These are phyloP conservation scores for Puccinia triticina DNA, from an alignment of 1,284 basidiomycete genomes.

Conservation along the genomic window DNA sequence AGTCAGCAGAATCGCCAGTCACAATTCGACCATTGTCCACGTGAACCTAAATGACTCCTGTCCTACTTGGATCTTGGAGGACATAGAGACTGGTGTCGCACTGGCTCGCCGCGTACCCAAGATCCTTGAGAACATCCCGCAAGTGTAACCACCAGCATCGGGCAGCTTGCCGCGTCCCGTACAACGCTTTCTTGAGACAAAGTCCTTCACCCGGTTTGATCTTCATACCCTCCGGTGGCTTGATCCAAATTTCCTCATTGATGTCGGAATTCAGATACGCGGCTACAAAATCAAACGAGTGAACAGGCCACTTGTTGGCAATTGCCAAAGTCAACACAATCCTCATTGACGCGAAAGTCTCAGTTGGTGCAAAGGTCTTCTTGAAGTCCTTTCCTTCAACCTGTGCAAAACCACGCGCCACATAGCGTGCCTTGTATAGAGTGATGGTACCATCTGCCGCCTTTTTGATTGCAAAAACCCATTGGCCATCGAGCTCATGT, in stretches of 20 bases:
- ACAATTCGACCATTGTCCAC: neutral
- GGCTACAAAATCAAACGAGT: constrained; percentile 11
- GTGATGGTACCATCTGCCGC: no score
- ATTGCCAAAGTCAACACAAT: neutral
- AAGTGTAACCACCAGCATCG: constrained; percentile 10
- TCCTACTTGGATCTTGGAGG: neutral
- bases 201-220: neutral
- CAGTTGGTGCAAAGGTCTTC: neutral
- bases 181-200: neutral
- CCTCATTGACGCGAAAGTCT: neutral
- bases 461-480: no score
- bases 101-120: neutral
- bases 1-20: neutral
- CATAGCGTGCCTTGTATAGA: no score
- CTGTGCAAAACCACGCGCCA: no score
- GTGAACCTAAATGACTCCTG: constrained; percentile 21
- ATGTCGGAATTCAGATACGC: neutral
- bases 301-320: neutral
- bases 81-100: no score
- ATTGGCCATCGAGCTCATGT: no score
- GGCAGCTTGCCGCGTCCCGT: neutral
- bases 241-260: neutral
- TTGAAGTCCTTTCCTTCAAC: neutral
- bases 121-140: no score
- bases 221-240: neutral